These are phyloP conservation scores for Cytospora mali DNA, from an alignment of 2,329 filamentous ascomycete species.

Conservation along the genomic window DNA sequence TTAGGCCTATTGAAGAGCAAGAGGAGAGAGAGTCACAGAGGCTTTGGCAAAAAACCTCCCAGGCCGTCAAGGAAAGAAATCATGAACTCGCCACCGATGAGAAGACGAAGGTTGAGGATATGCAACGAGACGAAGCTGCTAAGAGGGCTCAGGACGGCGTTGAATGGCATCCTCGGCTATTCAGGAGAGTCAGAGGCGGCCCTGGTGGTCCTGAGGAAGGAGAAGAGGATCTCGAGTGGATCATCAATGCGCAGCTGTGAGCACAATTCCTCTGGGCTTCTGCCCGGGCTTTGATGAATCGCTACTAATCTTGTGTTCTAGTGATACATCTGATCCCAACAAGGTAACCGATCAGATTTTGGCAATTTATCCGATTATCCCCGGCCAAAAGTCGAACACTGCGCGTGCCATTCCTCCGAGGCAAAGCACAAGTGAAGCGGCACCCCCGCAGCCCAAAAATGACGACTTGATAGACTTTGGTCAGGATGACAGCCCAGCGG, in stretches of 20 bases:
- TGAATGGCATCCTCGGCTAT: constrained; percentile 87
- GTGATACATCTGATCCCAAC: constrained; percentile 57
- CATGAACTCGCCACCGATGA: constrained; percentile 90
- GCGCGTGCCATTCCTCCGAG: constrained; percentile 60
- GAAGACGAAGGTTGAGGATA: constrained; percentile 94
- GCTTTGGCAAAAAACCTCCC: constrained; percentile 80
- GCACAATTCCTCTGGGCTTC: constrained; percentile 31
- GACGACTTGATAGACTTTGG: constrained; percentile 62
- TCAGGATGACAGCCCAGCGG: constrained; percentile 41
- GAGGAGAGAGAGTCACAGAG: constrained; percentile 86
- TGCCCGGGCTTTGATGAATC: not conserved
- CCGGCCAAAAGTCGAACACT: constrained; percentile 66
- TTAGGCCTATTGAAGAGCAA: constrained; percentile 82
- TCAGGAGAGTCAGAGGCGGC: constrained; percentile 73
- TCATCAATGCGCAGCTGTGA: constrained; percentile 85
- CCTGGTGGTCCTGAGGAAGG: constrained; percentile 74
- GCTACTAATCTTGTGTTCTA: constrained; percentile 46
- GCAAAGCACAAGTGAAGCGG: constrained; percentile 31
- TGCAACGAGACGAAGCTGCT: constrained; percentile 85
- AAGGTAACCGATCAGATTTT: constrained; percentile 81
- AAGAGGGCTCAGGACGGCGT: constrained; percentile 74
- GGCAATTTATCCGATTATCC: constrained; percentile 80
- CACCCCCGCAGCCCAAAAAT: constrained; percentile 15
- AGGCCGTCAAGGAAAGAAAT: constrained; percentile 81
- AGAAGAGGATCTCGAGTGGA: constrained; percentile 91